Evolutionary conservation across 2,329 filamentous ascomycete genomes (phyloP), one percentile per base, ranked within the genome.

Genomic region (Fusarium pseudonygamai): DNA sequence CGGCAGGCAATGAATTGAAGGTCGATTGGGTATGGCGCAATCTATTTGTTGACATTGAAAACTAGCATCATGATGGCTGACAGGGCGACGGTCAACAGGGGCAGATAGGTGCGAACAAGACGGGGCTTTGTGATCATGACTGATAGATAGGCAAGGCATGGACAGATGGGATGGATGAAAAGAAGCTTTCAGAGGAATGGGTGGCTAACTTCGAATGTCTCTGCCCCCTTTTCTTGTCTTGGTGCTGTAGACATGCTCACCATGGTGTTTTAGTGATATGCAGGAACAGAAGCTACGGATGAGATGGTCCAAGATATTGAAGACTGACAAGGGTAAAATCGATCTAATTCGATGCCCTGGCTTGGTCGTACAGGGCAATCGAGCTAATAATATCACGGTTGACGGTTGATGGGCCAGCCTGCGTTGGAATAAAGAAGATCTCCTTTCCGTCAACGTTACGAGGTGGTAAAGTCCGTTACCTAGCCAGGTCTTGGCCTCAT

Each of bases 301-400:
- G 52, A 15, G 30, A 22, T 67, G 16, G n/a, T 60, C 39, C 30
- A 67, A 52, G 50, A 70, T 49, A 49, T 58, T 60, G 30, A 45
- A 63, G 47, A 24, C 34, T 15, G 37, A 20, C 65, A 71, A 47
- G 55, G 70, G 39, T 60, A 20, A 34, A 37, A 46, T 55, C 39
- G 32, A 69, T 69, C 64, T 58, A 60, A 69, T 66, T 53, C 63
- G 34, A 26, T n/a, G 50, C 65, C 70, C 70, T 59, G 45, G 50
- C 52, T 55, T 55, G 50, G 72, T 75, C 45, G 72, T 73, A 63
- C 70, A 74, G 71, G 71, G 71, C 66, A 73, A 73, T 73, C 57
- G 67, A 73, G 66, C 71, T 62, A 73, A 63, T 64, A 64, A 52
- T 50, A 58, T 53, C 43, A 42, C 49, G 24, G 26, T 36, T 49